Base-by-base conservation (phyloP, 2,329 filamentous ascomycete genomes). In the Pseudogymnoascus sp. region DNA sequence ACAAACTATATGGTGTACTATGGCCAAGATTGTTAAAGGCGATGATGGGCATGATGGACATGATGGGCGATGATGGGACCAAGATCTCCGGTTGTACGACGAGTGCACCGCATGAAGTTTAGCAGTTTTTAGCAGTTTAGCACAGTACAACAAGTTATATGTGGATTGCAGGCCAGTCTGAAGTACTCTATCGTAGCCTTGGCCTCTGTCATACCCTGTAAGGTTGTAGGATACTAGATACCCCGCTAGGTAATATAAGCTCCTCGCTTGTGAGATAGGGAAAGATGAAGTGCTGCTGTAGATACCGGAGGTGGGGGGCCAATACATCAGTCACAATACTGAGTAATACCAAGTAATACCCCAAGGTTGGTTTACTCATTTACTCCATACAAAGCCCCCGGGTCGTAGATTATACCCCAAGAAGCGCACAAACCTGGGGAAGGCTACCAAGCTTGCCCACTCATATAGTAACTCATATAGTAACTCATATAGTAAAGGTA, bases 251-350 rank as follows among this genome's bases (percentile, higher is more conserved):
- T 33, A 55, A 55, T 55, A 33, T 55, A 55, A 55, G 49, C 49
- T 55, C 49, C 25, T 55, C 49, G 49, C 49, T 55, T 55, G 49
- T 55, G 49, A 33, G 49, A 55, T 55, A 55, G 49, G 49, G 49
- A 55, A 55, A 33, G n/a, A 22, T 22, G 49, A 35, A 19, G 23
- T 52, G 25, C n/a, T 55, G 45, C 5, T 55, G 45, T 30, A 30
- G 49, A 55, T 55, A 55, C 28, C 49, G 16, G 49, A 55, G 4
- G 49, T 55, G 49, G 49, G 49, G 49, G 49, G 49, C 23, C 49
- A 55, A 55, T 55, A 33, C 49, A 55, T 55, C 49, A 55, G 49
- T 55, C 49, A 55, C 49, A 9, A 55, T 55, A 35, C 49, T 55
- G 49, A 55, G 49, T 55, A 55, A 55, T 55, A 55, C 11, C 16